Evolutionary conservation across 805 yeast genomes (phyloP).

Genomic region (Saccharomyces eubayanus): DNA sequence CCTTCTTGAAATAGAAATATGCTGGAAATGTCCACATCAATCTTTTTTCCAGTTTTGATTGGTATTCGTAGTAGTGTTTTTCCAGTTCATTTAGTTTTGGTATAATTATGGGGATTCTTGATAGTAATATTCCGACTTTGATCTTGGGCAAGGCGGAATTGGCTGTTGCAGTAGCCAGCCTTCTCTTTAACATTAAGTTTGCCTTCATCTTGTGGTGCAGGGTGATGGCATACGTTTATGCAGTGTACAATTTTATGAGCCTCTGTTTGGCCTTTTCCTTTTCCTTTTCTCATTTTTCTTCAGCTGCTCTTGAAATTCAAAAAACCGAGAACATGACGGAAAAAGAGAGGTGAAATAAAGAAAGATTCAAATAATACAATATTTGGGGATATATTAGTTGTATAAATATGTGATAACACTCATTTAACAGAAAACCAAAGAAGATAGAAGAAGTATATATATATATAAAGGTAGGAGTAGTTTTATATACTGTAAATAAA

Average conservation of each 20-base stretch:
- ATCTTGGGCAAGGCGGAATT: constrained; percentile 14
- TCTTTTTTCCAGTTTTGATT: constrained; percentile 76
- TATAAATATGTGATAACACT: background rate
- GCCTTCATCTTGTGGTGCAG: background rate
- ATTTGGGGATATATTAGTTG: background rate
- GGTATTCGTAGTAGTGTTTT: constrained; percentile 67
- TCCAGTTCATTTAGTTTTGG: constrained; percentile 69
- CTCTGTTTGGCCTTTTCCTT: background rate
- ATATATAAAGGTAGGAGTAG: background rate
- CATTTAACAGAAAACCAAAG: background rate
- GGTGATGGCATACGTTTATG: background rate
- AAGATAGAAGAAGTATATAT: background rate
- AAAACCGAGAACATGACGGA: background rate
- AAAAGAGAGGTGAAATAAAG: background rate
- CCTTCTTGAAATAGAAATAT: constrained; percentile 83
- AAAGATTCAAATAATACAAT: background rate
- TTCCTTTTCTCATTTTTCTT: background rate
- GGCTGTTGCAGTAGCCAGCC: constrained; percentile 14
- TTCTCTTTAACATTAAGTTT: constrained; percentile 6
- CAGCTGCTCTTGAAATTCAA: background rate
- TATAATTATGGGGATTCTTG: constrained; percentile 80
- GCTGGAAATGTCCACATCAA: constrained; percentile 97
- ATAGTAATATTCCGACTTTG: constrained; percentile 54
- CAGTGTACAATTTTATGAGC: background rate
- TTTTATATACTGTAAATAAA: background rate